Evolutionary conservation across 1,139 yeast species (phyloP).

Genomic region (Pichia sp.): DNA sequence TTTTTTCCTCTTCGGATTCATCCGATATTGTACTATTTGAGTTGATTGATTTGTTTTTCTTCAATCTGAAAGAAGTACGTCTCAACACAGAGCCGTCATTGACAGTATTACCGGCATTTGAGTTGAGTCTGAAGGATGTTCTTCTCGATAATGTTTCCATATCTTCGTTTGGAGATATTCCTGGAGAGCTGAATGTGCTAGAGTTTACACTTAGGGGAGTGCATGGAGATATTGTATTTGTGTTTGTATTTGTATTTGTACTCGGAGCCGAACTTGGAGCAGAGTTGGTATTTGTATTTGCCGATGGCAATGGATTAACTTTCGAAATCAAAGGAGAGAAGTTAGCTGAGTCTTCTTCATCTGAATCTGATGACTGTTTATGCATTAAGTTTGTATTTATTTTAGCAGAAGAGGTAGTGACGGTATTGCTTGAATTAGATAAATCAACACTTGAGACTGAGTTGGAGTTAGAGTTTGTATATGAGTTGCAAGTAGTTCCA

Average conservation of each 20-base stretch:
- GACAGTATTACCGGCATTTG: constrained; percentile 6
- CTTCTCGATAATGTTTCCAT: constrained; percentile 9
- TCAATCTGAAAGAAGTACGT: constrained; percentile 13
- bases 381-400: background rate
- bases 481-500: too few relatives aligned
- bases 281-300: too few relatives aligned
- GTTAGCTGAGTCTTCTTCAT: constrained; percentile 5
- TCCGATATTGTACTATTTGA: constrained; percentile 6
- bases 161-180: constrained; percentile 15
- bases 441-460: background rate
- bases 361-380: constrained; percentile 1
- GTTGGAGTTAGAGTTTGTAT: too few relatives aligned
- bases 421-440: background rate
- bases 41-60: constrained; percentile 2
- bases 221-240: constrained; percentile 17
- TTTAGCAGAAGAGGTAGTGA: background rate
- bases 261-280: too few relatives aligned
- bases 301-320: background rate
- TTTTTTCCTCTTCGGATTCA: constrained; percentile 6
- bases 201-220: constrained; percentile 17
- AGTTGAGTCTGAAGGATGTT: constrained; percentile 12
- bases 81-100: constrained; percentile 6
- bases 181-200: constrained; percentile 14
- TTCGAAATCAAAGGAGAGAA: constrained; percentile 8
- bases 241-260: too few relatives aligned